Evolutionary conservation across 2,329 filamentous ascomycete genomes (phyloP).

Genomic region (Aspergillus fijiensis): DNA sequence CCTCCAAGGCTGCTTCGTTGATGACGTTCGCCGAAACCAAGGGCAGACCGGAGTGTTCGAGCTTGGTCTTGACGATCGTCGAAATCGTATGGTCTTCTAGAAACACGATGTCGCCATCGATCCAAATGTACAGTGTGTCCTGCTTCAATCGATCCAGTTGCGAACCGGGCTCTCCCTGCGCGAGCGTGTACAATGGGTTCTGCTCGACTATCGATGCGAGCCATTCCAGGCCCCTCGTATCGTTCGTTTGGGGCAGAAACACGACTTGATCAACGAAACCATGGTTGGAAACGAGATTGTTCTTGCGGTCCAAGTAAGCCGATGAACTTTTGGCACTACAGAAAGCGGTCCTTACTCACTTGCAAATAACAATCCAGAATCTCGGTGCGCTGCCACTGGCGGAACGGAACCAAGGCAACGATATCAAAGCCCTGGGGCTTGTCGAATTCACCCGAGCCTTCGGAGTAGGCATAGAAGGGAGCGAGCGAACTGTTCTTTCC

Average conservation of each 20-base stretch:
- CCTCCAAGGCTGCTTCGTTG: slow-evolving; percentile 56
- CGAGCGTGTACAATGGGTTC: slow-evolving; percentile 31
- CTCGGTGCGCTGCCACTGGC: slow-evolving; percentile 31
- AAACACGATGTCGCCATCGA: slow-evolving; percentile 47
- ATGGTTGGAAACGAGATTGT: slow-evolving; percentile 41
- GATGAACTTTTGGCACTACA: background rate
- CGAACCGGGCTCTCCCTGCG: slow-evolving; percentile 9
- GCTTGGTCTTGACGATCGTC: slow-evolving; percentile 54
- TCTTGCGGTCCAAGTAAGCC: slow-evolving; percentile 20
- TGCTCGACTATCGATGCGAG: slow-evolving; percentile 32
- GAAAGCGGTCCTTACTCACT: slow-evolving; percentile 19
- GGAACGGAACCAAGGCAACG: slow-evolving; percentile 43
- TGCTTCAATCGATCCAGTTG: slow-evolving; percentile 18
- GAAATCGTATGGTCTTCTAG: slow-evolving; percentile 51
- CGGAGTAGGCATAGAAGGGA: slow-evolving; percentile 35
- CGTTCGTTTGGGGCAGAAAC: slow-evolving; percentile 43
- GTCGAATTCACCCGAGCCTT: slow-evolving; percentile 23
- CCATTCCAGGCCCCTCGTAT: slow-evolving; percentile 38
- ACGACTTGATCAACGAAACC: slow-evolving; percentile 45
- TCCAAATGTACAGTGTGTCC: slow-evolving; percentile 42
- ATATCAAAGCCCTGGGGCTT: slow-evolving; percentile 40
- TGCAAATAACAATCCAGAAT: slow-evolving; percentile 46
- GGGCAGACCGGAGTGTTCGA: slow-evolving; percentile 52
- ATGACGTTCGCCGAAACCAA: slow-evolving; percentile 58
- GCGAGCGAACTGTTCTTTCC: slow-evolving; percentile 21